A percentile compares a stretch with the other conserved stretches of the same genome.
These are phyloP conservation scores for Diaporthe velutina DNA, from an alignment of 2,329 filamentous ascomycete species.

Conservation along the genomic window DNA sequence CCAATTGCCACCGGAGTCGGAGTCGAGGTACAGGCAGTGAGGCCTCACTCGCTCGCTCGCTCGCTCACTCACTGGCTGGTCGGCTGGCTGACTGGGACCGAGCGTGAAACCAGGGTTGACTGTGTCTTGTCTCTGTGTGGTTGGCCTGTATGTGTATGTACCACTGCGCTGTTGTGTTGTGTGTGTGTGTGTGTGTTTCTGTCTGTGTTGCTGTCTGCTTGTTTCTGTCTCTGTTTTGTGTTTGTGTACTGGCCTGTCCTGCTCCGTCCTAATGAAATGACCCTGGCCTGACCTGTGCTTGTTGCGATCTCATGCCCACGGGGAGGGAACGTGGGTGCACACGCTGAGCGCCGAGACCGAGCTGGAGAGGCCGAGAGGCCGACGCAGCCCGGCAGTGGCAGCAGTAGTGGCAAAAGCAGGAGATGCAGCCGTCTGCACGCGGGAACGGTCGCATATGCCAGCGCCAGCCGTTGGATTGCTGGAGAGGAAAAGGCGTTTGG, in stretches of 20 bases:
- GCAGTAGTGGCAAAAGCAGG: constrained; percentile 11
- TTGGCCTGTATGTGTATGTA: not conserved
- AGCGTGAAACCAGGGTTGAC: not conserved
- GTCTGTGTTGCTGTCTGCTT: not conserved
- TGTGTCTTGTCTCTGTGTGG: not conserved
- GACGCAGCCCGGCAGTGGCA: constrained; percentile 15
- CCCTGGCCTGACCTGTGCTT: constrained; percentile 10
- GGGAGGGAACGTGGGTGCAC: not conserved
- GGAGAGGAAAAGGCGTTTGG: not conserved
- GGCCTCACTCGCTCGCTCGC: not conserved
- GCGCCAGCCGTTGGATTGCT: not conserved
- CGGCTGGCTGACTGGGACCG: not conserved
- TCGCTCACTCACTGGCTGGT: not conserved
- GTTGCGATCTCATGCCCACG: not conserved
- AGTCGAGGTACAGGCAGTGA: not conserved
- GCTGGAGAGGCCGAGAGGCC: constrained; percentile 19
- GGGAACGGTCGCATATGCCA: not conserved
- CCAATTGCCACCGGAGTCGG: not conserved
- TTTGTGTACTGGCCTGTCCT: not conserved
- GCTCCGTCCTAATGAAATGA: not conserved
- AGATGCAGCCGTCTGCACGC: not conserved
- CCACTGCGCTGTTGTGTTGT: not conserved
- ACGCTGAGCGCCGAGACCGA: constrained; percentile 24
- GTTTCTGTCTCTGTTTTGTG: not conserved
- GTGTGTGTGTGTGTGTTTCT: not conserved